phyloP scores from a whole-genome alignment of 371 early-diverging fungal species.

The Rhizopus sp. region DNA sequence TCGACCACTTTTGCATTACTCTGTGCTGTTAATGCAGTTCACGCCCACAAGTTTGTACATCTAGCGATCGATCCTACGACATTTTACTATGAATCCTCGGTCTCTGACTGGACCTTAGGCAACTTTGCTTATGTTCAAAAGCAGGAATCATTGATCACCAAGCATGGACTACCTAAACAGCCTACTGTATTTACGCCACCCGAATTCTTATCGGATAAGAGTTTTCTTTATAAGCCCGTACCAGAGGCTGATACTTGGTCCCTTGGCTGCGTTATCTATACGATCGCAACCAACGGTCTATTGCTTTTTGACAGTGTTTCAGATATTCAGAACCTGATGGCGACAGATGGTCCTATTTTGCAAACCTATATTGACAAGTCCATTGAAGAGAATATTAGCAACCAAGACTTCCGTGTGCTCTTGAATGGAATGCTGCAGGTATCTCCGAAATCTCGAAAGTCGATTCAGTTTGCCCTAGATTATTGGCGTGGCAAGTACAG shows the following conservation, averaged over 20 bases:
- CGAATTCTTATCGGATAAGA: neutral
- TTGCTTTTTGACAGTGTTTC: conserved; percentile 7
- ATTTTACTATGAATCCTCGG: conserved; percentile 20
- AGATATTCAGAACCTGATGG: conserved; percentile 9
- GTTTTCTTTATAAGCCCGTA: neutral
- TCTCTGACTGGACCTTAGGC: conserved; percentile 23
- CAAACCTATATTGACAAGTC: conserved; percentile 6
- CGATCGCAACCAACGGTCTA: conserved; percentile 9
- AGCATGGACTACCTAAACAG: neutral
- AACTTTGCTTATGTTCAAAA: conserved; percentile 8
- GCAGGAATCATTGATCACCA: neutral
- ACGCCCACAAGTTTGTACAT: conserved; percentile 18
- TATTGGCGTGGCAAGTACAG: conserved; percentile 18
- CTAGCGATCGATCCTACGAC: conserved; percentile 14
- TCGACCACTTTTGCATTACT: conserved; percentile 22
- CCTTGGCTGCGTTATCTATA: conserved; percentile 22
- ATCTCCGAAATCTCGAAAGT: conserved; percentile 17
- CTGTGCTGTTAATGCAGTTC: conserved; percentile 13
- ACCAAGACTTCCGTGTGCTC: neutral
- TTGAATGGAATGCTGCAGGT: conserved; percentile 15
- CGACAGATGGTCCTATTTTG: conserved; percentile 6
- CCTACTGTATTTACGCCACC: conserved; percentile 12
- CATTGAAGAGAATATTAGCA: conserved; percentile 14
- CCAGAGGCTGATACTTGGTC: conserved; percentile 23
- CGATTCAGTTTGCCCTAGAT: conserved; percentile 4